phyloP scores from a whole-genome alignment of 2,329 filamentous ascomycete species.

The Aspergillus intermedius region DNA sequence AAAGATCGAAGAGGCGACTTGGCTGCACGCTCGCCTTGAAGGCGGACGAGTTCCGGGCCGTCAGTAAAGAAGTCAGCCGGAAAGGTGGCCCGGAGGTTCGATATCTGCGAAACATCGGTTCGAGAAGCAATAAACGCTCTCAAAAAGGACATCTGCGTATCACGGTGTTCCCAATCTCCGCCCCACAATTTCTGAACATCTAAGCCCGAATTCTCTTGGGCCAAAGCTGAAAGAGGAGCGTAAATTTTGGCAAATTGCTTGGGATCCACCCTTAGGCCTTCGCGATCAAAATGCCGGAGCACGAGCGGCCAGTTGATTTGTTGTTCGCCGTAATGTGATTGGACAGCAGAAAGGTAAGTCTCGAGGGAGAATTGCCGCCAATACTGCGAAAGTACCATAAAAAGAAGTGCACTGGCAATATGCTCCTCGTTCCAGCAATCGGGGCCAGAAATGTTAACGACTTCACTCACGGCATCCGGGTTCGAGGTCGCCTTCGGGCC shows the following conservation, averaged over 20 bases:
- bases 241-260: constrained; percentile 77
- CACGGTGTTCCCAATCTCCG: constrained; percentile 74
- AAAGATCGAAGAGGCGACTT: constrained; percentile 84
- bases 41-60: constrained; percentile 53
- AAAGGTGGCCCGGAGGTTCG: constrained; percentile 72
- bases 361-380: constrained; percentile 62
- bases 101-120: constrained; percentile 78
- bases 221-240: constrained; percentile 67
- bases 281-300: constrained; percentile 72
- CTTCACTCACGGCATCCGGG: constrained; percentile 61
- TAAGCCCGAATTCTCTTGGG: constrained; percentile 56
- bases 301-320: constrained; percentile 63
- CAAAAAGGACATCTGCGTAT: constrained; percentile 90
- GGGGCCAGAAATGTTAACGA: constrained; percentile 50
- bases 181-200: constrained; percentile 90
- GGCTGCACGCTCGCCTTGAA: constrained; percentile 60
- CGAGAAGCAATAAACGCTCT: constrained; percentile 74
- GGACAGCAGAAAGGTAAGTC: constrained; percentile 56
- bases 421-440: constrained; percentile 72
- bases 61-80: constrained; percentile 57
- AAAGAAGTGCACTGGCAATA: constrained; percentile 73
- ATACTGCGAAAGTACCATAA: constrained; percentile 55
- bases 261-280: constrained; percentile 66
- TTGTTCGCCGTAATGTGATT: constrained; percentile 49
- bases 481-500: constrained; percentile 71